Evolutionary conservation across 768 basidiomycete genomes (phyloP), one percentile per base, ranked within the genome.

Genomic region (Suillus bovinus): DNA sequence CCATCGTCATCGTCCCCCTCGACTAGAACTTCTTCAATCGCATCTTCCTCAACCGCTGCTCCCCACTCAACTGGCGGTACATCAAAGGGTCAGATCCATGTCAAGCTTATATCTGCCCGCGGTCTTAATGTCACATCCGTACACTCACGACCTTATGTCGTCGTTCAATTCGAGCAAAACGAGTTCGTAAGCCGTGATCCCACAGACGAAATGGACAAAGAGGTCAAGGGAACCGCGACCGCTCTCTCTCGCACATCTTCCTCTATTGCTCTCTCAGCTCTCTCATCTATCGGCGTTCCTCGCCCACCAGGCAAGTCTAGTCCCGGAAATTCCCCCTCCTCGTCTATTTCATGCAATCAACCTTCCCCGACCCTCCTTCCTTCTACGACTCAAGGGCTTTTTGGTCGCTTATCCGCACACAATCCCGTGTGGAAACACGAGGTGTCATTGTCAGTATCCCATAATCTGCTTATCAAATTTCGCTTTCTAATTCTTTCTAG

Each of bases 391-490:
- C 81, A 80, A 55, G 75, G 80, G 6, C 81, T 90, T 58, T 89
- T 92, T 68, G 83, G 85, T 63, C 81, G 86, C 57, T 74, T 86
- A 41, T 88, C 87, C 22, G 83, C 92, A 61, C 84, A 93, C 71
- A 98, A 94, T 79, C 96, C 97, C 13, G 89, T 96, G 24, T 99
- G 97, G 97, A 99, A 99, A 78, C 96, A 99, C 74, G 91, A 99
- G 74, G 97, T 99, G 38, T 89, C 93, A 49, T 99, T 99, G 96
- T 98, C 76, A 77, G 96, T 84, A 34, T 59, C 65, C 7, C 29
- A 66, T 34, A 24, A 31, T 49, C 24, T 16, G 56, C 62, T 58
- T 67, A 64, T 60, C 47, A 57, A 52, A 62, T 49, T 63, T 34
- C 59, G 46, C 62, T 72, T 57, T 67, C 63, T 66, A 55, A 71